Evolutionary conservation across 2,329 filamentous ascomycete species (phyloP).

Genomic region (Stagonosporopsis chrysanthemi): DNA sequence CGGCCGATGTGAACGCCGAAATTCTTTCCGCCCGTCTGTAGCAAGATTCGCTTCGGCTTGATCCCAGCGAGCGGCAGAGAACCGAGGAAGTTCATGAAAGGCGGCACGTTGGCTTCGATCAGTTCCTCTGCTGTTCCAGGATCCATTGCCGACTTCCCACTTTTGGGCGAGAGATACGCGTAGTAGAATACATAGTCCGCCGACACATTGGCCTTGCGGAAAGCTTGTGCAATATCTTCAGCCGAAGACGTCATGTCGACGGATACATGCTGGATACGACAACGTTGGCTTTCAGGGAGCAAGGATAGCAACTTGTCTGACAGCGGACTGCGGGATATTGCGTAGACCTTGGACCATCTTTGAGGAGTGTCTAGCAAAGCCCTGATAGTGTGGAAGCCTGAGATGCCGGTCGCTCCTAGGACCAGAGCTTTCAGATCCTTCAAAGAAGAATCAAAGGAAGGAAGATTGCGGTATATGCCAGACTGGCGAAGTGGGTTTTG

Average conservation of each 20-base stretch:
- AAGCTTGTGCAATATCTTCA: slow-evolving; percentile 13
- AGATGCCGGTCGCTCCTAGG: slow-evolving; percentile 23
- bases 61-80: slow-evolving; percentile 13
- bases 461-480: slow-evolving; percentile 24
- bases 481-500: slow-evolving; percentile 20
- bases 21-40: slow-evolving; percentile 24
- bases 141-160: slow-evolving; percentile 13
- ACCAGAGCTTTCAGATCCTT: slow-evolving; percentile 22
- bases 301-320: slow-evolving; percentile 11
- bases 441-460: slow-evolving; percentile 14
- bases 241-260: slow-evolving; percentile 16
- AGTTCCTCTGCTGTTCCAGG: slow-evolving; percentile 13
- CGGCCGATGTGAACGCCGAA: slow-evolving; percentile 25
- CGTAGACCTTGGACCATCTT: slow-evolving; percentile 24
- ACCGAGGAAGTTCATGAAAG: slow-evolving; percentile 19
- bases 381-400: slow-evolving; percentile 20
- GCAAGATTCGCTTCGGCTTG: slow-evolving; percentile 21
- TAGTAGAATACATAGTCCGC: slow-evolving; percentile 26
- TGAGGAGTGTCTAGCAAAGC: slow-evolving; percentile 16
- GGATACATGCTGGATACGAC: slow-evolving; percentile 22
- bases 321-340: slow-evolving; percentile 13
- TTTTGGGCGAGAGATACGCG: slow-evolving; percentile 21
- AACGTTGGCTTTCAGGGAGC: slow-evolving; percentile 14
- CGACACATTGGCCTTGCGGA: slow-evolving; percentile 1
- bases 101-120: slow-evolving; percentile 17